Evolutionary conservation across 768 basidiomycete species (phyloP), one percentile per base, ranked within the genome.

Genomic region (Suillus ampliporus): DNA sequence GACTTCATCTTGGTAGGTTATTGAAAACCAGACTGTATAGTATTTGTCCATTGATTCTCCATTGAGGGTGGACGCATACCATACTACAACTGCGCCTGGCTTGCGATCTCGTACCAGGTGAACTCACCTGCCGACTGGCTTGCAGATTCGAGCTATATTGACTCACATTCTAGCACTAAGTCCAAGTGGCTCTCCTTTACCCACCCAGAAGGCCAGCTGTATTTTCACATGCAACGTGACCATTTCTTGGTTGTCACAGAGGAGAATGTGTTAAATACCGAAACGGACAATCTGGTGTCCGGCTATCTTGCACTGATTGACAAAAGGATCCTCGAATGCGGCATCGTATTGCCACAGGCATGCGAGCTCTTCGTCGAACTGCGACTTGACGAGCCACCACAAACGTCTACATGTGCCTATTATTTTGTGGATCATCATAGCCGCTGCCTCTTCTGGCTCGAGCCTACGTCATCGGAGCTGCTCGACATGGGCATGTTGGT

Each of bases 141-240:
- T 38, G 23, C 37, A 15, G 23, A 31, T 37, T 54, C 23, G 15
- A 54, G 23, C 21, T 54, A 54, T 23, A 15, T 11, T 37, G 23
- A 23, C 37, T 17, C 11, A 54, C 23, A 5, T 23, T 23, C 17
- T 15, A 54, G 53, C 23, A 11, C 35, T 10, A 38, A 38, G 9
- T 26, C 53, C 37, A 38, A 26, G 71, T 89, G 89, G 89, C 69
- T 72, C 2, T 67, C 76, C 4, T 71, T 80, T 43, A 74, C 79
- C 2, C 87, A 90, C 52, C 87, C 89, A 0, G 89, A 89, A 66
- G 89, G 89, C 13, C 83, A 86, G 64, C 64, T 74, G 2, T 90
- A 89, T 67, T 89, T 84, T 64, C 21, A 64, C 2, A 43, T 65
- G 14, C 21, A 58, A 3, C n/a, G 38, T 14, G 66, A 72, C 19